Evolutionary conservation across 2,329 filamentous ascomycete species (phyloP), one percentile per base, ranked within the genome.

Genomic region (Pestalotiopsis sp.): DNA sequence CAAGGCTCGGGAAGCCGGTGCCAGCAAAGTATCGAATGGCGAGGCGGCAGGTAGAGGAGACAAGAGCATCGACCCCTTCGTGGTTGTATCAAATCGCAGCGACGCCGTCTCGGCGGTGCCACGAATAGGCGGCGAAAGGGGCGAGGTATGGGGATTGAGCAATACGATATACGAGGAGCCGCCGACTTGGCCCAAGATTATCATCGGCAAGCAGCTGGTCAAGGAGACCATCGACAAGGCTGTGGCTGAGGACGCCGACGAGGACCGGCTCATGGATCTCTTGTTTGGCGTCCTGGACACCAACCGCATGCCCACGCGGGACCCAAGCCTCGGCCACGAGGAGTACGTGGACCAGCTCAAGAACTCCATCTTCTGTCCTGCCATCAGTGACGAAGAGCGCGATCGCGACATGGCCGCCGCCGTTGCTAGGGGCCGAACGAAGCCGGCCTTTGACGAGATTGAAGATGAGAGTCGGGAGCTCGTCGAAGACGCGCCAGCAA

Each of bases 11-110:
- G 68, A 65, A n/a, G 36, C 70, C 17, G 59, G 39, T 45, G 63
- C 39, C 31, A 69, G 69, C 65, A 17, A 27, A 23, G 7, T 13
- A 17, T 12, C 57, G 9, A 59, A 59, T 4, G 57, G 27, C 1
- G 57, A n/a, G 14, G 2, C 23, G 1, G 63, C 68, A 68, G 69
- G 60, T 67, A 70, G 14, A 13, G 61, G 31, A 4, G 38, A 52
- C 25, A 38, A 64, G 27, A 69, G 70, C 9, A 75, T 85, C 25
- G 81, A 87, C 69, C 85, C 85, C 0, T 79, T 91, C 12, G 89
- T 87, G 7, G 87, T 92, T 66, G 83, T 92, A 64, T 90, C 87
- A 62, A 92, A 92, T 75, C 85, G 89, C 38, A 85, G 83, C 52
- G 86, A 84, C 56, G 78, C 83, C 56, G 78, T 84, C 2, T 81